Percentiles rank a stretch among this genome's conserved stretches.
Conservation (phyloP, 345 rosid genomes). For the Excoecaria agallocha region DNA sequence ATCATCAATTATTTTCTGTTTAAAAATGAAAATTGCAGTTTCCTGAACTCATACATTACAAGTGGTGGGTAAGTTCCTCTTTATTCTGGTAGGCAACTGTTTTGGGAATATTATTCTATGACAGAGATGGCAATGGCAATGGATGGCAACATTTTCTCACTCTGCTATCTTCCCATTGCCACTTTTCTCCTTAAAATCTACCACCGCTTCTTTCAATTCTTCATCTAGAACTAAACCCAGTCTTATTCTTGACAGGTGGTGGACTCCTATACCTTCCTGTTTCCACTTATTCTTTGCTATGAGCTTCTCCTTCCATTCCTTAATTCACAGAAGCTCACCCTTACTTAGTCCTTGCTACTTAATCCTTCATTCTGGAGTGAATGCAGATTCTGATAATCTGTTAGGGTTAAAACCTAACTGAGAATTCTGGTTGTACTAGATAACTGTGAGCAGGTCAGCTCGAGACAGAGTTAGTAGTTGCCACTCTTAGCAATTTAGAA, state of each 20-base stretch:
- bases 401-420: too few species aligned
- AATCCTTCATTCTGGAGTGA: conserved; percentile 53
- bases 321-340: conserved; percentile 51
- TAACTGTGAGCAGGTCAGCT: too few species aligned
- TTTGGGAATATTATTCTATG: conserved; percentile 50
- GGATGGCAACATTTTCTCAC: conserved; percentile 65
- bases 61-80: conserved; percentile 47
- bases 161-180: conserved; percentile 57
- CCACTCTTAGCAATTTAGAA: too few species aligned
- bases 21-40: not conserved
- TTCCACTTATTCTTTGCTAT: conserved; percentile 54
- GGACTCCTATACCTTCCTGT: conserved; percentile 55
- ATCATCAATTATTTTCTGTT: not conserved
- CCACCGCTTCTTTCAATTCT: not conserved
- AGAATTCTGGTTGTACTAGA: too few species aligned
- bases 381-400: conserved; percentile 37
- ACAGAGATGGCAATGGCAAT: conserved; percentile 68
- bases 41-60: conserved; percentile 30
- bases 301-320: conserved; percentile 53
- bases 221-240: conserved; percentile 21
- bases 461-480: too few species aligned
- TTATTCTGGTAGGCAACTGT: too few species aligned
- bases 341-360: conserved; percentile 45
- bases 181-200: conserved; percentile 34
- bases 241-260: conserved; percentile 44